Evolutionary conservation across 2,329 filamentous ascomycete genomes (phyloP), one percentile per base, ranked within the genome.

Genomic region (Pleomassaria siparia): DNA sequence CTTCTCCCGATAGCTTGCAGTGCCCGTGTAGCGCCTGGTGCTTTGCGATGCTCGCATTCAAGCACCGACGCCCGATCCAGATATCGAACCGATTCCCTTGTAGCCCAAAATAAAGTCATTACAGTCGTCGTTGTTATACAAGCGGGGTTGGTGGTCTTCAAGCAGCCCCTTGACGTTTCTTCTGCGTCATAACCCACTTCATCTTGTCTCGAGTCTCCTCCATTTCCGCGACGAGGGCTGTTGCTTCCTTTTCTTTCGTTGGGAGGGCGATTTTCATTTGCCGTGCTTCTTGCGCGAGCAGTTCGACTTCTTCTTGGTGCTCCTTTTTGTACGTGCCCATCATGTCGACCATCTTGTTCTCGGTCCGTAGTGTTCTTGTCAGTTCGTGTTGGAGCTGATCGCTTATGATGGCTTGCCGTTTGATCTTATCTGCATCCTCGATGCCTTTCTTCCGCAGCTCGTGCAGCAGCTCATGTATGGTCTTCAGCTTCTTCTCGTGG

Each of bases 371-470:
- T 20, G 85, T 72, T 49, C 82, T 76, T 47, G 81, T 80, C 49
- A 88, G 79, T 58, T 89, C 87, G 60, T 80, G 78, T 54, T 87
- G 81, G 64, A 89, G 84, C 69, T 91, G 87, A 54, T 89, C 86
- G 64, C 83, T 86, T 25, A 91, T 76, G 49, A 88, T 83, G 43
- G 83, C 78, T 42, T 90, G 74, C 25, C 81, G 83, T 51, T 62
- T 64, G 44, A 71, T 66, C 46, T 64, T 66, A 32, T 70, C 65
- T 12, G 61, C 61, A 30, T 69, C 61, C 32, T 65, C 62, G 25
- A 60, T 45, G 16, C 61, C 58, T 32, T 60, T 54, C 44, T 59
- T 51, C 15, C 64, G 59, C 25, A 71, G 46, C 48, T 67, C 59
- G 15, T 66, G 58, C 41, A 71, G 54, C 43, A 64, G 57, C 5